Evolutionary conservation across 2,329 filamentous ascomycete species (phyloP).

Genomic region (Dothidotthia symphoricarpi): DNA sequence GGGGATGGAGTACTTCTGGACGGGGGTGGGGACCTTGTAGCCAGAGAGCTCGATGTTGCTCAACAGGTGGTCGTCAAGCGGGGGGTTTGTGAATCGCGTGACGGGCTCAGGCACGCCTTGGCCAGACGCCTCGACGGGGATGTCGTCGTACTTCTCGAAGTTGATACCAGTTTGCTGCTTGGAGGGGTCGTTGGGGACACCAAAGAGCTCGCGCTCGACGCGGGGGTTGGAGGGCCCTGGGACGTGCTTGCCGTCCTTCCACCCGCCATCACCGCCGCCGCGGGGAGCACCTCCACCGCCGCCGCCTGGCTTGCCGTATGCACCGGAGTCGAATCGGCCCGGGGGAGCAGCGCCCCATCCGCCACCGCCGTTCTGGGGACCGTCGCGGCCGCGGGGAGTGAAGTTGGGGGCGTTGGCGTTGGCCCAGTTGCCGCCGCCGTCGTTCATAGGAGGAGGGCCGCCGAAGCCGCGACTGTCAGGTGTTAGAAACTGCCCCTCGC

Average conservation of each 20-base stretch:
- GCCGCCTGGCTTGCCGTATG: slow-evolving; percentile 56
- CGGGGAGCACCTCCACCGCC: slow-evolving; percentile 59
- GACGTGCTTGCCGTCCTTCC: slow-evolving; percentile 95
- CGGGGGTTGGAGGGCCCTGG: slow-evolving; percentile 84
- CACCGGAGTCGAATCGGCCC: slow-evolving; percentile 61
- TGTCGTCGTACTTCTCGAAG: slow-evolving; percentile 99
- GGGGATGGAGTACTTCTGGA: slow-evolving; percentile 99
- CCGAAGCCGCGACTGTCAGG: slow-evolving; percentile 29
- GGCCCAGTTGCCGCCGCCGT: slow-evolving; percentile 59
- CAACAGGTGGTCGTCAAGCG: slow-evolving; percentile 89
- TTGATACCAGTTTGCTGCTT: slow-evolving; percentile 99
- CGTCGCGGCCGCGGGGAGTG: slow-evolving; percentile 48
- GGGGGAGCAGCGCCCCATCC: slow-evolving; percentile 42
- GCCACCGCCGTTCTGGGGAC: slow-evolving; percentile 32
- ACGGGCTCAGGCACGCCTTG: slow-evolving; percentile 91
- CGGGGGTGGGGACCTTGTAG: slow-evolving; percentile 94
- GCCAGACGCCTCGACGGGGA: slow-evolving; percentile 95
- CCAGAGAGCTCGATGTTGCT: slow-evolving; percentile 89
- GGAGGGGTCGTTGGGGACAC: slow-evolving; percentile 81
- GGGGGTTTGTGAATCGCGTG: slow-evolving; percentile 86
- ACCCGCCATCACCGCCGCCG: slow-evolving; percentile 92
- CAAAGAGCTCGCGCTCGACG: slow-evolving; percentile 93
- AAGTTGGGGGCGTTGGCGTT: slow-evolving; percentile 59
- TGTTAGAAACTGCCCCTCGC: slow-evolving; percentile 16
- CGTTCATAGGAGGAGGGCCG: slow-evolving; percentile 46